Evolutionary conservation across 2,329 filamentous ascomycete genomes (phyloP), one percentile per base, ranked within the genome.

Genomic region (Hymenotorrendiella dingleyae): DNA sequence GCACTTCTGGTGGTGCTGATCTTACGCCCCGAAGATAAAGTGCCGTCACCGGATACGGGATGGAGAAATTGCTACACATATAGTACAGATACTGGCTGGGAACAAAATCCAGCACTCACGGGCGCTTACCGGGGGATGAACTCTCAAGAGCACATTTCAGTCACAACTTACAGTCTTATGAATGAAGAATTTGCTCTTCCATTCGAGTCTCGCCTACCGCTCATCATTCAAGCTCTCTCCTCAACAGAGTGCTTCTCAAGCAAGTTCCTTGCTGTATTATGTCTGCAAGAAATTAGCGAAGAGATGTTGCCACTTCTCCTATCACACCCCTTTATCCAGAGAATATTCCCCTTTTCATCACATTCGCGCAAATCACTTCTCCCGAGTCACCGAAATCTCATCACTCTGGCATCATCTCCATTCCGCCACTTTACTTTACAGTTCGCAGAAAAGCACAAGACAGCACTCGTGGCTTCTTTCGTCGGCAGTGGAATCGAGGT

Each of bases 241-340:
- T 48, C 54, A 28, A 34, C 28, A 20, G 8, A 6, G 4, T 11
- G 26, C 11, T 17, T 27, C 5, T n/a, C n/a, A n/a, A 19, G 7
- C 12, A 33, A 36, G 20, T 19, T 19, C 6, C 17, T 39, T 10
- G 63, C 67, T 41, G 50, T 71, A 16, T 41, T 71, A 1, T 60
- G 66, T 3, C 66, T 85, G 4, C 72, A 84, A 56, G 81, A 84
- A 61, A 74, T 84, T 1, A 81, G 78, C 0, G 79, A 84, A 47
- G 68, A 76, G 29, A 82, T 84, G 46, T 67, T 85, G 0, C 67
- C 68, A 0, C 71, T 69, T 43, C 62, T 85, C 1, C 70, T 84
- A 2, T 53, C 56, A 3, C 72, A 80, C 48, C 20, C 57, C 3
- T 69, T 71, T 10, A 61, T 76, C 37, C 71, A 70, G 2, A 76